phyloP scores from a whole-genome alignment of 106 monocot species.

The Acorus gramineus region DNA sequence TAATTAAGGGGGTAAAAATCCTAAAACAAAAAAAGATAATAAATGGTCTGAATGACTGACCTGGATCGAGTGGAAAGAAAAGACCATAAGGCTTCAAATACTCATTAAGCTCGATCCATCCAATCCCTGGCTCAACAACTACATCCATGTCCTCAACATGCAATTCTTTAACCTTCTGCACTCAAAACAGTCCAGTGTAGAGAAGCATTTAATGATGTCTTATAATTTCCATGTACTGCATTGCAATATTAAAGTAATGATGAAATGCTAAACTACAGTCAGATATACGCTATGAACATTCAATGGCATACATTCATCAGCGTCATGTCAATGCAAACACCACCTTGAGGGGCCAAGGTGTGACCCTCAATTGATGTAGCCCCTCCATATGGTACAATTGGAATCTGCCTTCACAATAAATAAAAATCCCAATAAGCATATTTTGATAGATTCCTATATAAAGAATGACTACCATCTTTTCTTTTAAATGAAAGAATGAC shows the following conservation, averaged over 20 bases:
- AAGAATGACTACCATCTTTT: not conserved
- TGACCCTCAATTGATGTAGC: slow-evolving; percentile 97
- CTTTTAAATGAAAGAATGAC: not conserved
- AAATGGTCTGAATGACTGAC: slow-evolving; percentile 20
- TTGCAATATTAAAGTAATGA: not conserved
- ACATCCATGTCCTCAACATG: slow-evolving; percentile 97
- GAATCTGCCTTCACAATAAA: slow-evolving; percentile 35
- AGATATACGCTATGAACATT: not conserved
- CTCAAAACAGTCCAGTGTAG: not conserved
- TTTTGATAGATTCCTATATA: no score
- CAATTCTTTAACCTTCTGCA: slow-evolving; percentile 70
- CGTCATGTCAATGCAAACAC: slow-evolving; percentile 89
- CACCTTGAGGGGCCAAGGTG: slow-evolving; percentile 86
- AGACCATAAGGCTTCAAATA: slow-evolving; percentile 90
- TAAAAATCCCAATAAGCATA: not conserved
- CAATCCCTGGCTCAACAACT: slow-evolving; percentile 90
- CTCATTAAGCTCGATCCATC: slow-evolving; percentile 97
- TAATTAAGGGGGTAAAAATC: not conserved
- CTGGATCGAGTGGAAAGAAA: slow-evolving; percentile 97
- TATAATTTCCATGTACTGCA: not conserved
- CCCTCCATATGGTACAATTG: slow-evolving; percentile 94
- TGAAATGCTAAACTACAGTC: not conserved
- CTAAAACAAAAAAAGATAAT: not conserved
- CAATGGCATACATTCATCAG: slow-evolving; percentile 65
- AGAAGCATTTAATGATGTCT: not conserved